Base-by-base conservation (phyloP, 257 asterid genomes). In the Rauvolfia tetraphylla region DNA sequence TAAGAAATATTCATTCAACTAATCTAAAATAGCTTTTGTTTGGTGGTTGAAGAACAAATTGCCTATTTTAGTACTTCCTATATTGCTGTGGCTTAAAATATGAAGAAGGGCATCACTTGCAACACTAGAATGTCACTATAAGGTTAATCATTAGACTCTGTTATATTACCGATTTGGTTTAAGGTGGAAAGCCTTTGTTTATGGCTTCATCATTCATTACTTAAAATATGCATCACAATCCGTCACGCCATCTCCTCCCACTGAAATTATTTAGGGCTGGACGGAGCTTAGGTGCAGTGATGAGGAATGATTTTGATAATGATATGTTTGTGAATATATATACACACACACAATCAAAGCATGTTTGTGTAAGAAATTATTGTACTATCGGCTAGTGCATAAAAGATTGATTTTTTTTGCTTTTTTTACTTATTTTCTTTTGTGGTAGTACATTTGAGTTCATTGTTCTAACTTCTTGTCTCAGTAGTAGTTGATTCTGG, bases 281-380 rank as follows among this genome's bases (percentile, higher is more conserved):
- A 66, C 51, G 72, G 72, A 67, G 72, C 72, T 41, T 67, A 67
- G 51, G 51, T 38, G 31, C 18, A 38, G 49, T 38, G 7, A 38
- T 67, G 33, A 39, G 49, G 51, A 38, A 67, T 38, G 44, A 39
- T 66, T 66, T 20, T 36, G 71, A 66, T 20, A 36, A 34, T 67
- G n/a, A 38, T 10, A 38, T 14, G 41, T 66, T 66, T 22, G 0
- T 12, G 29, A 18, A 12, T 62, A 31, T 62, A 6, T 62, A 8
- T 46, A 36, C 27, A 62, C 8, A 10, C 2, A 7, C 14, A 18
- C 41, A 14, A 62, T 13, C 23, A 31, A 62, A 62, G 42, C 41
- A 33, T 31, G 68, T 15, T 54, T 4, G 8, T 57, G 63, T 58
- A 25, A 58, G 18, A 25, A 58, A 10, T 3, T 58, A 7, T 58